Evolutionary conservation across 495 filamentous ascomycete genomes (phyloP).

Genomic region (Penicillium silybi): DNA sequence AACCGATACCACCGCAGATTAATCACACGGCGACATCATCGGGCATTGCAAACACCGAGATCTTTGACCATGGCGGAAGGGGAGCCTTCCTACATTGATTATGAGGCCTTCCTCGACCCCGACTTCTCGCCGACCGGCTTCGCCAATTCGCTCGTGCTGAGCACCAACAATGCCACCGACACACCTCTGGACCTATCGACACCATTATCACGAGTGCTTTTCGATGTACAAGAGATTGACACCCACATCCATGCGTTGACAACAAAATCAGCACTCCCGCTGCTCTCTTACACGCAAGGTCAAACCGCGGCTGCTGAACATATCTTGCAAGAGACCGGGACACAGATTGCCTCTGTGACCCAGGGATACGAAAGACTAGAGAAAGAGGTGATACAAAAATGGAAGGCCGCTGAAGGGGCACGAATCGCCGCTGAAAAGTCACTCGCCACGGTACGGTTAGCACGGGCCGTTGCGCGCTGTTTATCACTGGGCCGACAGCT

Average conservation of each 20-base stretch:
- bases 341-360: conserved; percentile 72
- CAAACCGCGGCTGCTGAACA: conserved; percentile 64
- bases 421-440: conserved; percentile 67
- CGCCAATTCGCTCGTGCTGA: conserved; percentile 81
- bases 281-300: conserved; percentile 72
- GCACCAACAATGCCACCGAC: conserved; percentile 89
- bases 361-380: conserved; percentile 79
- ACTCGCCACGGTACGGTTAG: conserved; percentile 72
- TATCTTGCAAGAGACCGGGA: conserved; percentile 68
- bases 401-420: conserved; percentile 77
- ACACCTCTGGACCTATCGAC: conserved; percentile 89
- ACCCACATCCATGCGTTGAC: conserved; percentile 90
- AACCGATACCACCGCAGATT: not conserved
- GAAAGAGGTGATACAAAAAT: conserved; percentile 75
- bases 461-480: conserved; percentile 68
- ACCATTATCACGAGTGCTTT: conserved; percentile 87
- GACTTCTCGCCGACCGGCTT: conserved; percentile 74
- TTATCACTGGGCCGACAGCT: conserved; percentile 80
- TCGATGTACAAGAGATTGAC: conserved; percentile 96
- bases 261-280: conserved; percentile 74
- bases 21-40: not conserved
- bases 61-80: conserved; percentile 31
- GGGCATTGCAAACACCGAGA: not conserved
- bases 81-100: conserved; percentile 88
- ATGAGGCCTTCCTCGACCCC: conserved; percentile 85